Conservation (phyloP, 345 rosid genomes). For the Rhodomyrtus tomentosa region DNA sequence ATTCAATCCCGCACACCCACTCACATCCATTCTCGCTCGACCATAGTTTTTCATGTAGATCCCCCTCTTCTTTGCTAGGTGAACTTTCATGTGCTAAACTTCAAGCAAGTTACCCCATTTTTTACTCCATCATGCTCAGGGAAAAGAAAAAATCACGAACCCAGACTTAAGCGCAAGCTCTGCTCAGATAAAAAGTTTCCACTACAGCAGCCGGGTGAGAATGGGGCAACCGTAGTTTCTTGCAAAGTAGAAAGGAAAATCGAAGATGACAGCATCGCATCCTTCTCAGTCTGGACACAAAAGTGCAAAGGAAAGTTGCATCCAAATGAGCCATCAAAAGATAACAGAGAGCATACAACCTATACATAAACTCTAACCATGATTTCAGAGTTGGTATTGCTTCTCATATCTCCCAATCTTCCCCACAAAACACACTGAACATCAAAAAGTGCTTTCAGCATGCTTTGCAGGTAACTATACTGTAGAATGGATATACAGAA, state of each 20-base stretch:
- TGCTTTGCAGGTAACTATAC: neutral
- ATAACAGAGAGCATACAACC: neutral
- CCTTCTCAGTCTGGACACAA: neutral
- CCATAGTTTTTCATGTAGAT: neutral
- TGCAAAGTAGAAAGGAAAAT: neutral
- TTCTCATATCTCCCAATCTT: neutral
- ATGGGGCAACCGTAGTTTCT: neutral
- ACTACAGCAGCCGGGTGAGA: neutral
- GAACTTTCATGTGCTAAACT: neutral
- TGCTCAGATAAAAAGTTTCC: neutral
- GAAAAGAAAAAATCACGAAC: neutral
- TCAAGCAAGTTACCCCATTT: neutral
- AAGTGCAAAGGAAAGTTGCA: neutral
- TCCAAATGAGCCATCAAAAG: neutral
- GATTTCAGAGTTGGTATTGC: neutral
- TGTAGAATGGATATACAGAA: neutral
- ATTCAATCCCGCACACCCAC: neutral
- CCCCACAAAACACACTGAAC: neutral
- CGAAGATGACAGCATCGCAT: neutral
- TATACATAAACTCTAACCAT: neutral
- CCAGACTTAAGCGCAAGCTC: neutral
- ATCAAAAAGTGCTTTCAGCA: neutral
- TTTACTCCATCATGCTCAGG: neutral
- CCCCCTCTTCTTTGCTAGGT: no score
- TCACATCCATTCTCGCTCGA: neutral